Evolutionary conservation across 1,284 basidiomycete genomes (phyloP).

Genomic region (Puccinia triticina): DNA sequence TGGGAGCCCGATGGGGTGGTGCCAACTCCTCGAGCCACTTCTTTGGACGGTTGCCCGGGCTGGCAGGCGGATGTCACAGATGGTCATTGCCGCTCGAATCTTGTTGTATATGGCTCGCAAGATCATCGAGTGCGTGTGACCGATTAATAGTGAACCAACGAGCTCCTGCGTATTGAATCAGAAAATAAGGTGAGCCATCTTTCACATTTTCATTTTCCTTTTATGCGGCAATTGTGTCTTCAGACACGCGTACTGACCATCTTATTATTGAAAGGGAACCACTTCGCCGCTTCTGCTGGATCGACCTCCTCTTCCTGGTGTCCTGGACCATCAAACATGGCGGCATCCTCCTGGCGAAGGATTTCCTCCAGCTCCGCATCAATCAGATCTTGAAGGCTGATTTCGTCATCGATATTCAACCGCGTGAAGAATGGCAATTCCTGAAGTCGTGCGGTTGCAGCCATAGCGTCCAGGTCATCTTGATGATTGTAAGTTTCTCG

Average conservation of each 20-base stretch:
- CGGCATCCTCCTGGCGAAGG: background rate
- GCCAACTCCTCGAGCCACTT: background rate
- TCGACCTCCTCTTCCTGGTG: background rate
- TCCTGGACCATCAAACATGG: background rate
- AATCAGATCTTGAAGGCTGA: no score
- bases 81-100: background rate
- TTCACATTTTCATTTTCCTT: background rate
- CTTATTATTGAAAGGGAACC: conserved; percentile 11
- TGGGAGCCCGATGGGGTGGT: background rate
- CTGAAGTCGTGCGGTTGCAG: no score
- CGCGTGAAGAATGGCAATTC: no score
- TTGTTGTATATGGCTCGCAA: background rate
- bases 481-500: no score
- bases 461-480: no score
- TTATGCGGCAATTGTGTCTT: background rate
- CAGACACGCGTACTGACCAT: background rate
- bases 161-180: no score
- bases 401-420: no score
- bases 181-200: no score
- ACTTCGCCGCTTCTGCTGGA: background rate
- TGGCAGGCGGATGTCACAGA: conserved; percentile 11
- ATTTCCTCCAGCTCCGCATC: background rate
- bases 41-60: background rate
- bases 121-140: background rate
- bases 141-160: background rate